Conservation (phyloP, 1,284 basidiomycete species). For the Fomes fomentarius region DNA sequence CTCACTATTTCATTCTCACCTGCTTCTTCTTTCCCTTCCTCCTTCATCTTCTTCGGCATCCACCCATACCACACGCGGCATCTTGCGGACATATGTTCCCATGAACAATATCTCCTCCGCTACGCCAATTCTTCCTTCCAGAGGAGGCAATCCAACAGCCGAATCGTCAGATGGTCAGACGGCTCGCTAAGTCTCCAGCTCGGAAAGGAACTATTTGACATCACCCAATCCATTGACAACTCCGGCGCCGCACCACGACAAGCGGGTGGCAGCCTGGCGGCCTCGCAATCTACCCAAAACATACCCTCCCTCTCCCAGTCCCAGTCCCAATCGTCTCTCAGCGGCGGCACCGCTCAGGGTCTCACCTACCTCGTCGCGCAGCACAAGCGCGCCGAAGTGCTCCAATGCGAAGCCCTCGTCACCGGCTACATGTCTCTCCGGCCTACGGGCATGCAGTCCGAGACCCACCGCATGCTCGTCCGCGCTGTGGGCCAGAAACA, state of each 20-base stretch:
- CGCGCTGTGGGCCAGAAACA: constrained; percentile 86
- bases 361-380: constrained; percentile 90
- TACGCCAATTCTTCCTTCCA: constrained; percentile 34
- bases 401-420: constrained; percentile 84
- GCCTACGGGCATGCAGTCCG: constrained; percentile 88
- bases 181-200: constrained; percentile 85
- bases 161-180: constrained; percentile 91
- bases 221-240: constrained; percentile 75
- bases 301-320: constrained; percentile 25
- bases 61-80: too few species aligned
- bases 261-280: constrained; percentile 48
- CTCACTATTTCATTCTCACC: background rate
- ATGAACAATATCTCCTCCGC: background rate
- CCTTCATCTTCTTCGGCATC: too few species aligned
- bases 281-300: constrained; percentile 38
- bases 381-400: constrained; percentile 82
- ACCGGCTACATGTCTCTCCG: constrained; percentile 84
- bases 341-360: constrained; percentile 50
- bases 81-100: constrained; percentile 3
- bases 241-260: constrained; percentile 63
- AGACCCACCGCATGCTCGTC: constrained; percentile 88
- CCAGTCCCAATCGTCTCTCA: constrained; percentile 14
- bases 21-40: constrained; percentile 2
- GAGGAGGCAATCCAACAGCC: constrained; percentile 84
- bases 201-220: constrained; percentile 90